Conservation (phyloP, 1,284 basidiomycete species). For the Pseudozyma flocculosa region DNA sequence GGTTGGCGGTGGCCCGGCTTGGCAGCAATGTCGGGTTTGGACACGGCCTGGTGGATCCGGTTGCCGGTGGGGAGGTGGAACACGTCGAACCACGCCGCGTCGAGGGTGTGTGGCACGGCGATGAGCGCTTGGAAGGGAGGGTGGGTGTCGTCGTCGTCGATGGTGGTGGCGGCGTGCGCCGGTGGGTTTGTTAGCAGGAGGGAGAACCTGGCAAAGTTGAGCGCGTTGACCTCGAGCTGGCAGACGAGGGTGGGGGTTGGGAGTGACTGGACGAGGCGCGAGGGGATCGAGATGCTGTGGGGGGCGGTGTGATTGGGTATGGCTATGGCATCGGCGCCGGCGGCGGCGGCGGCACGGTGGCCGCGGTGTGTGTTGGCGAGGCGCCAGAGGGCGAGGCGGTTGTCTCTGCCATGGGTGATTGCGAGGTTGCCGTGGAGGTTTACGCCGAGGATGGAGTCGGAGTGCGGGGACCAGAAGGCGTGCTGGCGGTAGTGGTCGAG, state of each 20-base stretch:
- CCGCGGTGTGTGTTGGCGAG: not conserved
- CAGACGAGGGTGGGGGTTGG: constrained; percentile 65
- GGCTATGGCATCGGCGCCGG: not conserved
- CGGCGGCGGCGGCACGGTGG: not conserved
- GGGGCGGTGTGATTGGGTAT: constrained; percentile 64
- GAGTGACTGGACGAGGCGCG: constrained; percentile 61
- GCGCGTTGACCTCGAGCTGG: constrained; percentile 78
- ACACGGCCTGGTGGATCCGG: constrained; percentile 74
- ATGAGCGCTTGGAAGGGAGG: constrained; percentile 56
- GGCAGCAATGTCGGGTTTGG: constrained; percentile 11
- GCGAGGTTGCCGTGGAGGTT: constrained; percentile 70
- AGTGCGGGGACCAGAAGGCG: constrained; percentile 75
- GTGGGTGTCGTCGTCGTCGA: no score
- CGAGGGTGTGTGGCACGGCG: constrained; percentile 79
- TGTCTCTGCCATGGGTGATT: constrained; percentile 85
- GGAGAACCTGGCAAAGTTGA: constrained; percentile 83
- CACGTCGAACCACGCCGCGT: constrained; percentile 81
- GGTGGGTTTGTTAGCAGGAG: no score
- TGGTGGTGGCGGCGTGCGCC: no score
- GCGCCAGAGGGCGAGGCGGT: constrained; percentile 72
- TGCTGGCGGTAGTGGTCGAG: constrained; percentile 71
- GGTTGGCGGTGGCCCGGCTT: constrained; percentile 50
- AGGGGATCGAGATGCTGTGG: no score
- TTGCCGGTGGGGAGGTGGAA: constrained; percentile 69
- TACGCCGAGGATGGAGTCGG: constrained; percentile 71